These are phyloP conservation scores for Candida buenavistaensis DNA, from an alignment of 1,139 yeast genomes.

Conservation along the genomic window DNA sequence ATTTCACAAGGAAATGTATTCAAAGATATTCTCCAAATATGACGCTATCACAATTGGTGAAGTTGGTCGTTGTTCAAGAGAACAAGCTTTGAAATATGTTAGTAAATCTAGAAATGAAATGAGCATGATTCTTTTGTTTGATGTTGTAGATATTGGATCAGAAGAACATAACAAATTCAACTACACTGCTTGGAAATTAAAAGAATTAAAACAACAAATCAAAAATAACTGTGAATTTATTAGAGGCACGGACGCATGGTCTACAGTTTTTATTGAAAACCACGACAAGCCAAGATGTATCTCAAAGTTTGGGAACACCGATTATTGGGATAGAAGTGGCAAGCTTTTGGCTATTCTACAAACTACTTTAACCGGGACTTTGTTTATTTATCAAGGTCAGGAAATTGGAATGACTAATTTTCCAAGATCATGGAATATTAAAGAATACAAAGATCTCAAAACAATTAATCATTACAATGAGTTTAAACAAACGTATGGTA, in stretches of 20 bases:
- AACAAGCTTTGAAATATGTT: conserved; percentile 46
- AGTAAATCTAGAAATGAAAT: conserved; percentile 51
- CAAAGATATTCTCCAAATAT: conserved; percentile 44
- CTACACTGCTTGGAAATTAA: conserved; percentile 32
- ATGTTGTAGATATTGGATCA: conserved; percentile 46
- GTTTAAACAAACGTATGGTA: conserved; percentile 30
- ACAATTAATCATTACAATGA: conserved; percentile 43
- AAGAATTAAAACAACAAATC: conserved; percentile 46
- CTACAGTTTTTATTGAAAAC: conserved; percentile 55
- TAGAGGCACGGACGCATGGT: conserved; percentile 57
- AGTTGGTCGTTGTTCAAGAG: conserved; percentile 44
- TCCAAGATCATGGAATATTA: conserved; percentile 45
- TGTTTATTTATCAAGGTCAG: conserved; percentile 61
- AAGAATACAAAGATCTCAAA: conserved; percentile 53
- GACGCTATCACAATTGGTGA: conserved; percentile 62
- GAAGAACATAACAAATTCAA: conserved; percentile 33
- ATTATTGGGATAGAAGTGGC: conserved; percentile 39
- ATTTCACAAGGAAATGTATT: conserved; percentile 54
- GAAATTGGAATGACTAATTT: conserved; percentile 59
- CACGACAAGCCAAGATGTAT: conserved; percentile 60
- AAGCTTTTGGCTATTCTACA: conserved; percentile 51
- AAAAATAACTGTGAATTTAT: conserved; percentile 35
- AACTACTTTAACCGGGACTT: conserved; percentile 53
- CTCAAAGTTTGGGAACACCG: conserved; percentile 50
- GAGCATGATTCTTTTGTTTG: conserved; percentile 53